Evolutionary conservation across 495 filamentous ascomycete species (phyloP), one percentile per base, ranked within the genome.

Genomic region (Penicillium parvum): DNA sequence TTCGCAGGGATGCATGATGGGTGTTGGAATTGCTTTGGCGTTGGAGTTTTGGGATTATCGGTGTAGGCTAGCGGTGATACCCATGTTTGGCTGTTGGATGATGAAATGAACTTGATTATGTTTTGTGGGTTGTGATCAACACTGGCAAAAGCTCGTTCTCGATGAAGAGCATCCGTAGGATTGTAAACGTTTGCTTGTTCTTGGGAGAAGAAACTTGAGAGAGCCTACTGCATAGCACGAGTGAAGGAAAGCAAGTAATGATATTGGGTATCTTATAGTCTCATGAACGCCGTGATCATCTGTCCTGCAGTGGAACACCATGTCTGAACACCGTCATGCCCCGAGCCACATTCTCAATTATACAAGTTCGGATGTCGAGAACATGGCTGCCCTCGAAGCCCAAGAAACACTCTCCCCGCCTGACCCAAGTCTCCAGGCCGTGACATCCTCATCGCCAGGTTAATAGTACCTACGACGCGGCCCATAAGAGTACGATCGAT

Each of bases 1-100:
- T 69, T 5, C 20, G 40, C 11, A 58, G 43, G 8, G 51, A 56
- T 32, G 47, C 43, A 22, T 65, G 53, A 55, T 14, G n/a, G n/a
- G 20, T 1, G 3, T 15, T 33, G 0, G 25, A 26, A 17, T 18
- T 9, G 22, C 33, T 28, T 11, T 22, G 44, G 44, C 40, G 45
- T 43, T 15, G 21, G 25, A 26, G 15, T 27, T 35, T 33, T 23
- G 16, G 8, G 19, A 20, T 12, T 32, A 3, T 17, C 19, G 7
- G 27, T 22, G 32, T 32, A 38, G 42, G 37, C 18, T 36, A 16
- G n/a, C n/a, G n/a, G n/a, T 44, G 35, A 49, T 52, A 48, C 27
- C 50, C 50, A n/a, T n/a, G n/a, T n/a, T n/a, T n/a, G n/a, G n/a
- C n/a, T n/a, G n/a, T n/a, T n/a, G n/a, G n/a, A n/a, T n/a, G n/a